Evolutionary conservation across 1,284 basidiomycete genomes (phyloP), one percentile per base, ranked within the genome.

Genomic region (Anthracocystis walkeri): DNA sequence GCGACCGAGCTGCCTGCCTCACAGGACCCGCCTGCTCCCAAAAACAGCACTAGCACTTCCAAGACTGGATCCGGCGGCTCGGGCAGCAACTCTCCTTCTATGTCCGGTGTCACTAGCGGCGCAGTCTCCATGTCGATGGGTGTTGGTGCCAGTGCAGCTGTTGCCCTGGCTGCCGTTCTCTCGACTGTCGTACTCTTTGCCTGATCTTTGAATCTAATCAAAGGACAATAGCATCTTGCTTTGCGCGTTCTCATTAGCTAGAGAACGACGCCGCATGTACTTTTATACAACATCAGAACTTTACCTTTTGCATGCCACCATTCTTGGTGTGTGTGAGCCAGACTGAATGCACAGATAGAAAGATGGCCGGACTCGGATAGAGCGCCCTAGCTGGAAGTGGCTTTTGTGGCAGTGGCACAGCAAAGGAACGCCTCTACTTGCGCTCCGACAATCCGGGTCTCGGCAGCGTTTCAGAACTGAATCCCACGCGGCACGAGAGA

Each of bases 21-120:
- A 46, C 65, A 65, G 51, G 65, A 65, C 38, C 61, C 71, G 7
- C 71, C 71, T 1, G 55, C 57, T 10, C 54, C 63, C 42, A 68
- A 65, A 54, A 54, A 33, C 33, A 33, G 49, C 48, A 51, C 46
- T 6, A 31, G 23, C 41, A 35, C 20, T 20, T n/a, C 49, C 49
- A 45, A 48, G 11, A 25, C 63, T n/a, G 29, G 35, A 16, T 58
- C 55, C 33, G 33, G 40, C 48, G 20, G 46, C 21, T 29, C 57
- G 20, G 41, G 40, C 11, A 23, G 51, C 4, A 41, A 35, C 7
- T 40, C 20, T 7, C 23, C 10, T 18, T 23, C 35, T 3, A 6
- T 45, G 42, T 48, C 54, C 18, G 62, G 56, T n/a, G 23, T 21
- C 48, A 27, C 53, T 16, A 48, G 23, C 40, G 49, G 60, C 40